A percentile compares a stretch with the other conserved stretches of the same genome.
Conservation (phyloP, 2,329 filamentous ascomycete genomes). For the Scytalidium lignicola region DNA sequence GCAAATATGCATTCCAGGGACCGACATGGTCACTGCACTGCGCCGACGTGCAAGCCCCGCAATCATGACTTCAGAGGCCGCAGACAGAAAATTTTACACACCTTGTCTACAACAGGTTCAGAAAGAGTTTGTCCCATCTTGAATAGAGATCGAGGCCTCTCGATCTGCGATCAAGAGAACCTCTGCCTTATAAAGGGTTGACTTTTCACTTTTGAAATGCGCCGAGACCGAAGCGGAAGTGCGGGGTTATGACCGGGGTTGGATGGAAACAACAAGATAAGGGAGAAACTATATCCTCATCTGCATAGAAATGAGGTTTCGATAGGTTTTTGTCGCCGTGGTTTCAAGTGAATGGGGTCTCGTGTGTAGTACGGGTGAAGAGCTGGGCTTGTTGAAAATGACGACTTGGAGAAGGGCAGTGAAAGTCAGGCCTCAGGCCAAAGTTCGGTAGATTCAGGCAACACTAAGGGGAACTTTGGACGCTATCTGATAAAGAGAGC, state of each 20-base stretch:
- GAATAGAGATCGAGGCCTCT: constrained; percentile 16
- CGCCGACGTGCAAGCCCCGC: neutral
- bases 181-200: constrained; percentile 2
- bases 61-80: neutral
- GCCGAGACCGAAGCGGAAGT: constrained; percentile 15
- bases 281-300: constrained; percentile 16
- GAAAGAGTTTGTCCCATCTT: constrained; percentile 98
- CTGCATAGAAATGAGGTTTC: constrained; percentile 6
- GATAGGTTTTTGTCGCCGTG: neutral
- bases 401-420: neutral
- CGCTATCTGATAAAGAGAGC: neutral
- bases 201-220: constrained; percentile 12
- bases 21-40: neutral
- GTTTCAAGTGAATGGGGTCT: neutral
- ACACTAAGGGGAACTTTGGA: neutral
- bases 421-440: neutral
- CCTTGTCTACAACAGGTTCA: constrained; percentile 98
- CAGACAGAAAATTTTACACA: constrained; percentile 41
- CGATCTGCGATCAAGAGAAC: constrained; percentile 19
- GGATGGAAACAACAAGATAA: neutral
- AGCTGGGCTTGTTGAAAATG: neutral
- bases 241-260: constrained; percentile 18
- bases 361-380: neutral
- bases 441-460: neutral
- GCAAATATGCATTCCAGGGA: neutral